Evolutionary conservation across 2,329 filamentous ascomycete species (phyloP).

Genomic region (Colletotrichum tropicale): DNA sequence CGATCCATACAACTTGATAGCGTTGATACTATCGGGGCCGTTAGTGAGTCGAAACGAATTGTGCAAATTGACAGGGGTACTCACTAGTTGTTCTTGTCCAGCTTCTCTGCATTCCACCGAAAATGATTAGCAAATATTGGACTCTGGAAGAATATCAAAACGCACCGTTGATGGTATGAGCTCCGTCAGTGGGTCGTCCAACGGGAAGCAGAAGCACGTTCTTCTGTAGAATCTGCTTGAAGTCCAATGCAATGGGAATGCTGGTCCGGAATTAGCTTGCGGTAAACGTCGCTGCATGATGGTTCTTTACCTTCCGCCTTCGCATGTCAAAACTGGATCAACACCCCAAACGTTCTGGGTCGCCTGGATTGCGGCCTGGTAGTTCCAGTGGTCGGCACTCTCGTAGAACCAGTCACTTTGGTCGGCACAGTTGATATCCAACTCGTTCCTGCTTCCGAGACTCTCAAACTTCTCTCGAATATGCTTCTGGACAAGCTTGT

Average conservation of each 20-base stretch:
- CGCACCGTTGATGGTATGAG: conserved; percentile 91
- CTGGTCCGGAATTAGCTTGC: conserved; percentile 46
- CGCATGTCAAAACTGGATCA: conserved; percentile 91
- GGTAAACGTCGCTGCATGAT: neutral
- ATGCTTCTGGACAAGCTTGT: conserved; percentile 82
- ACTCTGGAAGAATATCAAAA: neutral
- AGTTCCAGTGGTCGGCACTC: conserved; percentile 98
- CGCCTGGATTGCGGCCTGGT: conserved; percentile 89
- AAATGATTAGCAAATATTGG: neutral
- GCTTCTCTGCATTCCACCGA: conserved; percentile 69
- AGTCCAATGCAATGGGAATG: conserved; percentile 95
- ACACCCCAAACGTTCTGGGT: conserved; percentile 93
- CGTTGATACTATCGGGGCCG: conserved; percentile 67
- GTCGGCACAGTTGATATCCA: conserved; percentile 83
- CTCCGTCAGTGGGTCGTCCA: conserved; percentile 95
- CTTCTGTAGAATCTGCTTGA: conserved; percentile 97
- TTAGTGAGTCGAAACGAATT: neutral
- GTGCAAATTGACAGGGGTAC: neutral
- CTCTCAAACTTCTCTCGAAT: conserved; percentile 84
- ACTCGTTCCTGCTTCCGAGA: conserved; percentile 87
- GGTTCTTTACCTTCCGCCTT: conserved; percentile 78
- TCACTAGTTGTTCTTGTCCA: conserved; percentile 91
- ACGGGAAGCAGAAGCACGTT: conserved; percentile 95
- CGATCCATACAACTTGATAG: conserved; percentile 90
- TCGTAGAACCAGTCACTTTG: conserved; percentile 99